Base-by-base conservation (phyloP, 2,329 filamentous ascomycete species). In the Aspergillus udagawae region DNA sequence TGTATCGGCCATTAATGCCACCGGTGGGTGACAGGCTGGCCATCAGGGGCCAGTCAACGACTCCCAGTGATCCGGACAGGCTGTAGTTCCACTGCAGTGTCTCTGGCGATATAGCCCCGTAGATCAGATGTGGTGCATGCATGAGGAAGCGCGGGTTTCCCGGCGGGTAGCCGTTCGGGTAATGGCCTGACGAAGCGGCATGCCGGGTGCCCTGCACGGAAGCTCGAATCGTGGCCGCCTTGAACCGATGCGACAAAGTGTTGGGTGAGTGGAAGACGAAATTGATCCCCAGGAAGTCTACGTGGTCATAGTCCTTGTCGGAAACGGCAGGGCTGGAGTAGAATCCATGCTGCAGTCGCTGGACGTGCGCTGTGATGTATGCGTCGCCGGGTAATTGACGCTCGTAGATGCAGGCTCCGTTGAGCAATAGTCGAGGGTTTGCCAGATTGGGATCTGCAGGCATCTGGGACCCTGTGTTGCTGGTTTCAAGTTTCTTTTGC, bases 71-170 rank as follows among this genome's bases (percentile, higher is more conserved):
- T 12, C 77, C 79, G 1, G 77, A 74, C 6, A 80, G 65, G 51
- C 75, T 79, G 59, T 79, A 79, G 42, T 76, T 78, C 77, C 77
- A 80, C 56, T 79, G 75, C 58, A 80, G 65, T 8, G 75, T 79
- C 60, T 80, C 78, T 0, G 78, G 77, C 12, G 76, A 79, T 8
- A 80, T 73, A 4, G 75, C 70, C 5, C 78, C 78, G 56, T 76
- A 81, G 51, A 80, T 75, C 20, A 81, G 67, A 63, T 82, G 79
- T 9, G 79, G 79, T 4, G 80, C 79, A 63, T 81, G 79, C 68
- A 77, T 78, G 20, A 82, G 66, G 49, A 82, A 79, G 14, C 73
- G 70, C 6, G 79, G 76, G 51, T 70, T 73, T 10, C 57, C 60
- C 2, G 64, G 63, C 2, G 65, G 65, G 47, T 52, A 38, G n/a